A percentile compares a stretch with the other conserved stretches of the same genome.
Evolutionary conservation across 2,329 filamentous ascomycete genomes (phyloP).

Genomic region (Gremmenia infestans): DNA sequence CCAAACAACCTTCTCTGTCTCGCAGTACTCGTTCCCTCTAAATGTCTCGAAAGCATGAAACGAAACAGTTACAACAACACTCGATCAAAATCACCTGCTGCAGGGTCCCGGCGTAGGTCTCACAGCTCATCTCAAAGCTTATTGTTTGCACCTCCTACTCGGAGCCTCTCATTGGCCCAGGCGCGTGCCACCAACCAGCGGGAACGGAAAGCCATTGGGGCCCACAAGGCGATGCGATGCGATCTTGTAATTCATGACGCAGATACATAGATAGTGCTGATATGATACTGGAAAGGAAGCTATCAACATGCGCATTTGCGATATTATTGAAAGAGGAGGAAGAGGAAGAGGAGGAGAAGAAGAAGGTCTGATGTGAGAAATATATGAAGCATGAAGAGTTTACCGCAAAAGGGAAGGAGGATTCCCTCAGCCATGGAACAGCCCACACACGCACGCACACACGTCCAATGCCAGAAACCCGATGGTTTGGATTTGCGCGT

Average conservation of each 20-base stretch:
- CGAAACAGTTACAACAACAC: no score
- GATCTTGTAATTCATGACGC: not conserved
- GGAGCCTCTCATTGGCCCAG: conserved; percentile 8
- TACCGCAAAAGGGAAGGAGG: not conserved
- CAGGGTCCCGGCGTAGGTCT: not conserved
- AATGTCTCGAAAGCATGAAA: no score
- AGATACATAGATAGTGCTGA: not conserved
- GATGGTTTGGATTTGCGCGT: not conserved
- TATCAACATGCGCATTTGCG: not conserved
- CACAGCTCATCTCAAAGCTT: conserved; percentile 11
- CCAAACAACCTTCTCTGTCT: no score
- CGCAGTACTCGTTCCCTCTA: no score
- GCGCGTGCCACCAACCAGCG: conserved; percentile 4
- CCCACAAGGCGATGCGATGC: not conserved
- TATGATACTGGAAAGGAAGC: not conserved
- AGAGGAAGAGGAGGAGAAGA: not conserved
- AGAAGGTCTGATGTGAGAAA: not conserved
- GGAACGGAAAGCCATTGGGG: conserved; percentile 10
- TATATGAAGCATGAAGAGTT: not conserved
- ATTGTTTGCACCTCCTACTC: conserved; percentile 9
- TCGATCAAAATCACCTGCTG: conserved; percentile 1
- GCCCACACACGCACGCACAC: not conserved
- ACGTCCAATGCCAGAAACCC: not conserved
- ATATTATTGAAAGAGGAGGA: not conserved
- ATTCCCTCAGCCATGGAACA: not conserved